Evolutionary conservation across 176 grass and related monocot genomes (phyloP).

Genomic region (Triticum urartu): DNA sequence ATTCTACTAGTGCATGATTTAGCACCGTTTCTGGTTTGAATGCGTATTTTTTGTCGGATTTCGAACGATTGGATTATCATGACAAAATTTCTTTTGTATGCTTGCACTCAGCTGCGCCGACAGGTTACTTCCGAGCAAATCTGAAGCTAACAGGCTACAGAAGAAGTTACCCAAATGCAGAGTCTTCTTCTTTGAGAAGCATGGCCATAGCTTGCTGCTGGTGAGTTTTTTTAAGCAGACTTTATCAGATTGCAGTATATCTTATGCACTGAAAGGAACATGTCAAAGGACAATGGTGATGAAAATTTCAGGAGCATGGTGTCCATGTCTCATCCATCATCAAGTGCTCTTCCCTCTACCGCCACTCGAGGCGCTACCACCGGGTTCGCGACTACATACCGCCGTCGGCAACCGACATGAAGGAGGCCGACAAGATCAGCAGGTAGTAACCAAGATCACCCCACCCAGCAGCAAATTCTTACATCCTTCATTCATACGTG

Average conservation of each 20-base stretch:
- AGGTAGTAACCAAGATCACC: constrained; percentile 29
- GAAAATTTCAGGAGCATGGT: constrained; percentile 52
- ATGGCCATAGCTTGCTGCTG: constrained; percentile 70
- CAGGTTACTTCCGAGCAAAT: constrained; percentile 66
- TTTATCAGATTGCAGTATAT: not conserved
- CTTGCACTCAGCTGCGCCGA: constrained; percentile 51
- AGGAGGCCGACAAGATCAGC: constrained; percentile 43
- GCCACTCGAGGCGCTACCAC: constrained; percentile 43
- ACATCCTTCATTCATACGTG: not conserved
- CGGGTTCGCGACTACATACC: constrained; percentile 62
- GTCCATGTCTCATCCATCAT: constrained; percentile 68
- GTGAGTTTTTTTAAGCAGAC: constrained; percentile 30
- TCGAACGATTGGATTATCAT: not conserved
- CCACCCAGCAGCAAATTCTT: not conserved
- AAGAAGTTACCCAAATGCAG: constrained; percentile 49
- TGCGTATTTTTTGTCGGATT: not conserved
- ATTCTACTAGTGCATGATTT: not conserved
- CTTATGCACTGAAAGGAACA: not conserved
- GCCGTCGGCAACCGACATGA: constrained; percentile 47
- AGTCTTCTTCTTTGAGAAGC: constrained; percentile 56
- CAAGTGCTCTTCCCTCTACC: constrained; percentile 55
- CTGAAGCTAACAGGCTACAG: constrained; percentile 60
- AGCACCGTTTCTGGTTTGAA: not conserved
- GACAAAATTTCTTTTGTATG: not conserved
- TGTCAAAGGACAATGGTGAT: not conserved